Evolutionary conservation across 2,329 filamentous ascomycete genomes (phyloP).

Genomic region (Aspergillus phoenicis): DNA sequence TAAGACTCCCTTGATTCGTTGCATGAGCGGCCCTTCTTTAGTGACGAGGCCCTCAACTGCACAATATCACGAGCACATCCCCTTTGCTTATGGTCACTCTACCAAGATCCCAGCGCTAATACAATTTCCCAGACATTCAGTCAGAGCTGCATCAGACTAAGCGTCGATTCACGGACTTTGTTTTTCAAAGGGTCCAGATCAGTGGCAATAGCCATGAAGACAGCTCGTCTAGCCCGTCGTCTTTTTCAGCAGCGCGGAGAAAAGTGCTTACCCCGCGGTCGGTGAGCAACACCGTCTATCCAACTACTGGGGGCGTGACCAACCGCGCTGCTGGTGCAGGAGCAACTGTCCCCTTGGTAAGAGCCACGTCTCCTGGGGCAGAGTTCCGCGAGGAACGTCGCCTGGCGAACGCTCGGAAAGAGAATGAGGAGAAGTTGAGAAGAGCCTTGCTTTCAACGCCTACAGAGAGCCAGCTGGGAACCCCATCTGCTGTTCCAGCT

Average conservation of each 20-base stretch:
- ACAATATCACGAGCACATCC: not conserved
- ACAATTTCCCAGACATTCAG: constrained; percentile 45
- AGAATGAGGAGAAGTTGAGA: constrained; percentile 34
- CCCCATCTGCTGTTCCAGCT: constrained; percentile 3
- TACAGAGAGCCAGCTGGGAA: not conserved
- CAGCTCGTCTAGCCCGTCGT: constrained; percentile 19
- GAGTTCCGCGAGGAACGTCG: constrained; percentile 42
- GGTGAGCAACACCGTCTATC: constrained; percentile 35
- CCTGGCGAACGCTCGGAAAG: constrained; percentile 30
- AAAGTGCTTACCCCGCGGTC: constrained; percentile 37
- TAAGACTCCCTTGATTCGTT: constrained; percentile 31
- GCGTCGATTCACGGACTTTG: constrained; percentile 52
- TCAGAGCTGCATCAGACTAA: constrained; percentile 48
- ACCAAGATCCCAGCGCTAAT: constrained; percentile 12
- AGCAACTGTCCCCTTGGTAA: constrained; percentile 42
- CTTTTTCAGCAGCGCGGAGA: constrained; percentile 27
- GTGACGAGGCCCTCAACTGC: not conserved
- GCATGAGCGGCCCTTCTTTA: not conserved
- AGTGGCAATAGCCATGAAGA: constrained; percentile 19
- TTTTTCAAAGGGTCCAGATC: constrained; percentile 47
- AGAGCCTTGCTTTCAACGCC: constrained; percentile 30
- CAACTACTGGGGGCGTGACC: constrained; percentile 15
- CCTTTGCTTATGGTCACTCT: not conserved
- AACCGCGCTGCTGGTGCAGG: constrained; percentile 18
- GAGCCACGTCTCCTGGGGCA: constrained; percentile 46